These are phyloP conservation scores for Rhynchosporium agropyri DNA, from an alignment of 2,329 filamentous ascomycete genomes.

Conservation along the genomic window DNA sequence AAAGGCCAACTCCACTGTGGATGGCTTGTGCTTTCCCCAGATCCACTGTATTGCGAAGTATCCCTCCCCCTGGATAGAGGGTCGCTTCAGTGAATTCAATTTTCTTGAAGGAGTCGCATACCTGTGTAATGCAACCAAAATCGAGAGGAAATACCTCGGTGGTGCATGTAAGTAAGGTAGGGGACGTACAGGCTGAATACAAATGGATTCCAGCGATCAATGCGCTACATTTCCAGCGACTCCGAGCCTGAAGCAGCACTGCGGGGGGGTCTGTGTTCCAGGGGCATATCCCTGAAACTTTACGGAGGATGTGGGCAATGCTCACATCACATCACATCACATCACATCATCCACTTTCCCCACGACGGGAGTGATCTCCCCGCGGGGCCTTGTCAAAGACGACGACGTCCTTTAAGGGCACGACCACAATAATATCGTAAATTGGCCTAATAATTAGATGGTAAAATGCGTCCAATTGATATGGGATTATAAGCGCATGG, in stretches of 20 bases:
- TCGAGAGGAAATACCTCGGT: background rate
- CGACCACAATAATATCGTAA: background rate
- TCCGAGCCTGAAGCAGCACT: background rate
- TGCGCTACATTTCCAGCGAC: background rate
- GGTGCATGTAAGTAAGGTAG: too few species aligned
- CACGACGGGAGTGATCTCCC: background rate
- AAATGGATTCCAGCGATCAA: background rate
- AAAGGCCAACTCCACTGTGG: slow-evolving; percentile 11
- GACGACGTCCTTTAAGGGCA: background rate
- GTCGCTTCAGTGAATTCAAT: background rate
- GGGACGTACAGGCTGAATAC: background rate
- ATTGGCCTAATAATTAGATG: too few species aligned
- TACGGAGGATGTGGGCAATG: too few species aligned
- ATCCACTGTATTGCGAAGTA: slow-evolving; percentile 6
- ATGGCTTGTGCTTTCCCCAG: slow-evolving; percentile 13
- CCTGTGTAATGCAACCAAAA: background rate
- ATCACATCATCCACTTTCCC: background rate
- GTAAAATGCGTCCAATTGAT: background rate
- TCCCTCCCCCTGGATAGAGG: background rate
- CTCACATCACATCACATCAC: background rate
- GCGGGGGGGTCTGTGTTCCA: slow-evolving; percentile 1
- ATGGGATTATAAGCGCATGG: background rate
- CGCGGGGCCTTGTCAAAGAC: background rate
- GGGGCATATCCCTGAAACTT: slow-evolving; percentile 1
- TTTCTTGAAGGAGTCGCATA: background rate